A percentile compares a stretch with the other conserved stretches of the same genome.
Evolutionary conservation across 2,329 filamentous ascomycete genomes (phyloP).

Genomic region (Pseudogymnoascus sp.): DNA sequence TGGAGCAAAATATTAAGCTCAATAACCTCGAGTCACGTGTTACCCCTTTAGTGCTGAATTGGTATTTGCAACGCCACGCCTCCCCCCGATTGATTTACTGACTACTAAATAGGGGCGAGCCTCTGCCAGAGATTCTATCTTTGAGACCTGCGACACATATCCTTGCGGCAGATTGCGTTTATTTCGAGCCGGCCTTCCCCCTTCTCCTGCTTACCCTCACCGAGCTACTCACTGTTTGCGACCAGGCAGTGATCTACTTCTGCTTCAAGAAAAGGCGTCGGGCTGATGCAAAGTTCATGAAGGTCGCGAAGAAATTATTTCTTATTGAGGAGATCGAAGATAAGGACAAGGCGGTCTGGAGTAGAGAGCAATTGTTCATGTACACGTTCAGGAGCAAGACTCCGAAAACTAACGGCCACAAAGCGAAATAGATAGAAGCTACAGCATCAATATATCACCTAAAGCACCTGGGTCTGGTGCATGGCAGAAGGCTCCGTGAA

Average conservation of each 20-base stretch:
- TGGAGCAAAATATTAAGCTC: slow-evolving; percentile 78
- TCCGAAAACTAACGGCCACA: neutral
- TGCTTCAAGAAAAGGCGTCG: slow-evolving; percentile 91
- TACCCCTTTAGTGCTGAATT: slow-evolving; percentile 66
- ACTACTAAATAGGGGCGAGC: slow-evolving; percentile 45
- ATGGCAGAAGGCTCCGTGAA: slow-evolving; percentile 1
- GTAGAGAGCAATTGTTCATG: slow-evolving; percentile 50
- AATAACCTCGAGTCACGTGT: slow-evolving; percentile 62
- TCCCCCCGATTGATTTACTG: neutral
- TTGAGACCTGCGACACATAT: slow-evolving; percentile 65
- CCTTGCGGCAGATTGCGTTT: slow-evolving; percentile 93
- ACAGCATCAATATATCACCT: neutral
- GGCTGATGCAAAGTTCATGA: slow-evolving; percentile 69
- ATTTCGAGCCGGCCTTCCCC: slow-evolving; percentile 93
- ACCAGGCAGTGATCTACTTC: slow-evolving; percentile 60
- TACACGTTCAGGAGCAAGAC: slow-evolving; percentile 41
- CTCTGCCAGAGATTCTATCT: slow-evolving; percentile 44
- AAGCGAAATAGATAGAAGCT: neutral
- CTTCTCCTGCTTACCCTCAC: slow-evolving; percentile 71
- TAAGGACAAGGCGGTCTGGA: slow-evolving; percentile 49
- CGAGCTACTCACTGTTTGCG: slow-evolving; percentile 65
- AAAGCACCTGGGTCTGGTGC: neutral
- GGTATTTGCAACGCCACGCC: slow-evolving; percentile 39
- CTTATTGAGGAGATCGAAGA: slow-evolving; percentile 53
- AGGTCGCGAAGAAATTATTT: slow-evolving; percentile 60